Evolutionary conservation across 2,329 filamentous ascomycete species (phyloP), one percentile per base, ranked within the genome.

Genomic region (Alternaria triticina): DNA sequence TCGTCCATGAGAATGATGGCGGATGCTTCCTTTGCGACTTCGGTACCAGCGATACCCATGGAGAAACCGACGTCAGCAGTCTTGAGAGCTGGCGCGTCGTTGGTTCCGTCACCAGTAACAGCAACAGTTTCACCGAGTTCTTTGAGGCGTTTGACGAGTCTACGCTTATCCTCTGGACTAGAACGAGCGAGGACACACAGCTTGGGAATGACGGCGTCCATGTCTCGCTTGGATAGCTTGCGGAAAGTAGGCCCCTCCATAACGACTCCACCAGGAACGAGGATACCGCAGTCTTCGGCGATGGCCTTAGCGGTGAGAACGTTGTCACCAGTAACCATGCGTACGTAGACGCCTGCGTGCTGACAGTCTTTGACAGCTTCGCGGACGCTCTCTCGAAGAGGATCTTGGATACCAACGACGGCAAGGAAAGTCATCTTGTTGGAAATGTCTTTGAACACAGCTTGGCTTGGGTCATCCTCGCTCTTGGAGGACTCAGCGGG

Each of bases 1-100:
- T 95, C 92, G 75, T 94, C 92, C 91, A 94, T 94, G 13, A 95
- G 84, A 71, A 95, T 93, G 65, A 95, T 95, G 40, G 91, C 90
- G 8, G 92, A 94, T 1, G 92, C 92, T 79, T 95, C 91, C 80
- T 94, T 94, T 49, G 92, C 92, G 43, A 95, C 91, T 78, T 94
- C 92, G 0, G 92, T 94, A 65, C 92, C 92, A 13, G 91, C 87
- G 57, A 94, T 92, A 69, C 92, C 92, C 92, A 95, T 95, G 17
- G 91, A 93, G 80, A 95, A 94, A 25, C 92, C 92, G 52, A 95
- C 90, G 74, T 95, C 91, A 7, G 92, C 92, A 72, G 90, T 90
- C 81, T 92, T 94, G 52, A 95, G 85, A 54, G 92, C 92, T 25
- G 91, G 91, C 5, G 91, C 92, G 79, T 95, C 92, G 77, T 95